These are phyloP conservation scores for Biscogniauxia sp. DNA, from an alignment of 2,329 filamentous ascomycete species.

Conservation along the genomic window DNA sequence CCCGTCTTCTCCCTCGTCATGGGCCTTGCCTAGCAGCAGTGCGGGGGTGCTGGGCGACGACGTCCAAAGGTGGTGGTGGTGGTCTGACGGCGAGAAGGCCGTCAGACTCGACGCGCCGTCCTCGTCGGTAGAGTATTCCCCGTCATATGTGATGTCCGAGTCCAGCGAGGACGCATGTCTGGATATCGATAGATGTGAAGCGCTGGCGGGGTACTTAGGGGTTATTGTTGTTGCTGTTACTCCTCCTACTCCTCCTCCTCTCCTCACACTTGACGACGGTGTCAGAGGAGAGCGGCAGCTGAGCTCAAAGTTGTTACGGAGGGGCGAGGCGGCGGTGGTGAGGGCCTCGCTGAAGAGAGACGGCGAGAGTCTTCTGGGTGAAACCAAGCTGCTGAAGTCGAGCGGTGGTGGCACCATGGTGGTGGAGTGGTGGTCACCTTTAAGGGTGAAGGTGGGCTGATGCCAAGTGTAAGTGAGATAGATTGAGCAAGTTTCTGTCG, in stretches of 20 bases:
- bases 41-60: constrained; percentile 20
- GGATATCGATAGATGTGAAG: constrained; percentile 25
- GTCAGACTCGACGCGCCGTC: constrained; percentile 16
- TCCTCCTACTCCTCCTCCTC: not conserved
- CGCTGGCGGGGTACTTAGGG: constrained; percentile 5
- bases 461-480: not conserved
- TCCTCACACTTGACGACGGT: constrained; percentile 9
- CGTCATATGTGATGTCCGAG: constrained; percentile 5
- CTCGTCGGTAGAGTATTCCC: not conserved
- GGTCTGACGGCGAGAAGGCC: constrained; percentile 16
- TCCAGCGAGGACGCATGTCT: constrained; percentile 15
- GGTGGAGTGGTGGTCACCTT: not conserved
- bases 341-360: constrained; percentile 25
- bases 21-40: not conserved
- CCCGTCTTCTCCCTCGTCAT: constrained; percentile 18
- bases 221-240: not conserved
- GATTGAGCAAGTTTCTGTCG: constrained; percentile 13
- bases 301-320: constrained; percentile 30
- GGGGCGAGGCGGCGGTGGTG: constrained; percentile 28
- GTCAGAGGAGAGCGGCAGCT: constrained; percentile 34
- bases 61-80: constrained; percentile 21
- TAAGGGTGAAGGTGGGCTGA: constrained; percentile 1
- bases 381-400: constrained; percentile 5
- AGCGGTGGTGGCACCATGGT: constrained; percentile 22
- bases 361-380: constrained; percentile 12